Percentiles rank a stretch among this genome's conserved stretches.
These are phyloP conservation scores for Fusarium sp. DNA, from an alignment of 2,329 filamentous ascomycete species.

Conservation along the genomic window DNA sequence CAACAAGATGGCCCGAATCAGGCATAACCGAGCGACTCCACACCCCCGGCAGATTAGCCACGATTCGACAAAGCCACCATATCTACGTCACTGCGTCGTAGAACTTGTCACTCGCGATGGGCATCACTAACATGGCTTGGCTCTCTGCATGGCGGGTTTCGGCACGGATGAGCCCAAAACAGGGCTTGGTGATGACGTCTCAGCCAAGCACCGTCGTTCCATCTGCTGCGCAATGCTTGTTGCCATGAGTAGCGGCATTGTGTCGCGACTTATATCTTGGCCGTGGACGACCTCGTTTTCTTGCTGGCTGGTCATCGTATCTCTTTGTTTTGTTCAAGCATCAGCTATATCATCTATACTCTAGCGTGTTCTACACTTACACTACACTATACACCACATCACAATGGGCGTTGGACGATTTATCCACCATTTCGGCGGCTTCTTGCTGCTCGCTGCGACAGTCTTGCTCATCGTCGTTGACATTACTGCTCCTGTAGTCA, in stretches of 20 bases:
- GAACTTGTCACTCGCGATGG: constrained; percentile 31
- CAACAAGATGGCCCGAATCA: constrained; percentile 36
- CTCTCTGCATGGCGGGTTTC: constrained; percentile 32
- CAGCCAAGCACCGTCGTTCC: constrained; percentile 30
- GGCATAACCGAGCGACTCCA: constrained; percentile 36
- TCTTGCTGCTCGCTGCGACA: constrained; percentile 66
- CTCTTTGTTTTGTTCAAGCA: background rate
- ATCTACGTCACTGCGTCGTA: constrained; percentile 41
- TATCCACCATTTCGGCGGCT: constrained; percentile 69
- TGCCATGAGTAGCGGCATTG: constrained; percentile 12
- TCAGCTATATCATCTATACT: constrained; percentile 3
- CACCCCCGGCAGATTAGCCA: constrained; percentile 33
- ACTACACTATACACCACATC: constrained; percentile 31
- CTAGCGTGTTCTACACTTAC: background rate
- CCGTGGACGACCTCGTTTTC: constrained; percentile 12
- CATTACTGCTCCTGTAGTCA: constrained; percentile 70
- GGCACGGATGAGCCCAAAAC: constrained; percentile 26
- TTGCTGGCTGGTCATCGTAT: constrained; percentile 13
- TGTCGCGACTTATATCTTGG: constrained; percentile 23
- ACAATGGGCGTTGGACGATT: constrained; percentile 63
- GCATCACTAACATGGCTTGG: constrained; percentile 27
- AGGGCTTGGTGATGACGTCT: constrained; percentile 43
- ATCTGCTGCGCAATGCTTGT: constrained; percentile 30
- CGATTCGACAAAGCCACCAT: constrained; percentile 43
- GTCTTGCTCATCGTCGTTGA: constrained; percentile 69